phyloP scores from a whole-genome alignment of 106 monocot genomes.

The Dioscorea dumetorum region DNA sequence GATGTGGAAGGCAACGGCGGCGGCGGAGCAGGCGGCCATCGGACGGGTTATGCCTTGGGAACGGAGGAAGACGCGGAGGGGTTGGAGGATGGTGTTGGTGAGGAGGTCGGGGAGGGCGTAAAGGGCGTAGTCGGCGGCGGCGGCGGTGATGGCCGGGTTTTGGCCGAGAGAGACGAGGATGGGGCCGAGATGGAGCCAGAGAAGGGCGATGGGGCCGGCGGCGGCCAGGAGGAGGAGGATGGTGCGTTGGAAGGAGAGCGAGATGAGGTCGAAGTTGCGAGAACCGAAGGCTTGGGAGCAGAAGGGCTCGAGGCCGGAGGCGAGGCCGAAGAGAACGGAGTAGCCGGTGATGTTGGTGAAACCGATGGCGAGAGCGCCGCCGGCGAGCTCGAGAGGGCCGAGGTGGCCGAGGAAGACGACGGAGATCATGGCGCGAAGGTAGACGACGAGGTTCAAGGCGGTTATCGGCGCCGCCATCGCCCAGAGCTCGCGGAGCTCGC shows the following conservation, averaged over 20 bases:
- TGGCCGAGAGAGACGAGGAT: constrained; percentile 63
- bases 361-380: constrained; percentile 84
- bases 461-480: constrained; percentile 60
- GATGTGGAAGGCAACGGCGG: constrained; percentile 60
- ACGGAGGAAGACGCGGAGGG: constrained; percentile 84
- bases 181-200: constrained; percentile 68
- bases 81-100: constrained; percentile 70
- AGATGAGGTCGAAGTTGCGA: constrained; percentile 58
- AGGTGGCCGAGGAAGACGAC: constrained; percentile 84
- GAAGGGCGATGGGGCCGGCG: constrained; percentile 56
- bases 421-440: constrained; percentile 80
- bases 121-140: constrained; percentile 58
- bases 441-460: constrained; percentile 73
- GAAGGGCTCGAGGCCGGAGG: constrained; percentile 87
- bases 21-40: constrained; percentile 70
- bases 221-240: constrained; percentile 59
- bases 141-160: constrained; percentile 61
- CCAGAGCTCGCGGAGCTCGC: constrained; percentile 51
- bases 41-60: constrained; percentile 77
- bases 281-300: constrained; percentile 86
- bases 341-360: constrained; percentile 99
- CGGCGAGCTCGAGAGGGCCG: constrained; percentile 77
- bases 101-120: constrained; percentile 85
- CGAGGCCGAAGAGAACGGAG: constrained; percentile 86
- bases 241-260: constrained; percentile 81